Evolutionary conservation across 306 rosid species (phyloP).

Genomic region (Dalbergia cultrata): DNA sequence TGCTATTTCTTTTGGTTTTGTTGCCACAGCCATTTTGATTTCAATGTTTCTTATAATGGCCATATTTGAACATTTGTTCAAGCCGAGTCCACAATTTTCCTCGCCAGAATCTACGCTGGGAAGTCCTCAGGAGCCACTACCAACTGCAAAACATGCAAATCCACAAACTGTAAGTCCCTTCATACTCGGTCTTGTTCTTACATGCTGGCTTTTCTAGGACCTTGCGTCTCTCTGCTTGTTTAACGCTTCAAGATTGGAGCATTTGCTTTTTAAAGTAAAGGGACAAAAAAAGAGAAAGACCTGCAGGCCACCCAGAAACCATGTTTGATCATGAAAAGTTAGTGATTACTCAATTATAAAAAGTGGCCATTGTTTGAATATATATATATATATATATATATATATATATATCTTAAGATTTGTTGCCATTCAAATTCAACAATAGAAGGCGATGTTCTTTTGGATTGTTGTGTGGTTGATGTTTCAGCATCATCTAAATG

Average conservation of each 20-base stretch:
- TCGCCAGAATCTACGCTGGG: slow-evolving; percentile 55
- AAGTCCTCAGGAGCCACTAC: slow-evolving; percentile 55
- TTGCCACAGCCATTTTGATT: slow-evolving; percentile 93
- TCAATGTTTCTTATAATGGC: slow-evolving; percentile 98
- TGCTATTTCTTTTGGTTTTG: slow-evolving; percentile 90
- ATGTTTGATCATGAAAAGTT: neutral
- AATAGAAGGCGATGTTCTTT: too few relatives aligned
- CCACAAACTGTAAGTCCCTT: slow-evolving; percentile 64
- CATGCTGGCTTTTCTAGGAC: slow-evolving; percentile 5
- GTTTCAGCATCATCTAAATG: neutral
- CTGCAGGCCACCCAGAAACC: neutral
- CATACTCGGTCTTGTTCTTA: neutral
- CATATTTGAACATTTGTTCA: slow-evolving; percentile 86
- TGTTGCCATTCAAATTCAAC: neutral
- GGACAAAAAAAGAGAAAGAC: neutral
- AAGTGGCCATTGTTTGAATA: neutral
- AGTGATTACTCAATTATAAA: slow-evolving; percentile 1
- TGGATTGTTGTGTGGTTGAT: neutral
- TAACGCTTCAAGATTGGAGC: neutral
- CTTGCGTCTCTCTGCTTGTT: neutral
- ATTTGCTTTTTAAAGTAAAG: neutral
- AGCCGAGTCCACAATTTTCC: slow-evolving; percentile 74
- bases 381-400: too few relatives aligned
- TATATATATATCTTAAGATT: neutral
- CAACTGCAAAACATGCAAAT: slow-evolving; percentile 60